Base-by-base conservation (phyloP, 1,284 basidiomycete genomes). In the Leccinum subspadiceum region DNA sequence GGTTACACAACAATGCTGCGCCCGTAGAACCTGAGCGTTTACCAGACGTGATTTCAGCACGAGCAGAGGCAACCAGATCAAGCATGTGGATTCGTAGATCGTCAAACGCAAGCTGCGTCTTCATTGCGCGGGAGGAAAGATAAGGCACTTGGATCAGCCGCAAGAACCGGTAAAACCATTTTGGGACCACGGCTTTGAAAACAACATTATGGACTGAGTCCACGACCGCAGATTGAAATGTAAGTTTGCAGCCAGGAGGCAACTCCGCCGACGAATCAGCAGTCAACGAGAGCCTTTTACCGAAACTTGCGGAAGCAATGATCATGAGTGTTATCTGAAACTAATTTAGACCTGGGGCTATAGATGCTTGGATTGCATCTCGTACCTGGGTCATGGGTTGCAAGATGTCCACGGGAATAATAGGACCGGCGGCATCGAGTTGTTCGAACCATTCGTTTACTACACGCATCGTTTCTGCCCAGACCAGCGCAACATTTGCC, bases 401-500 rank as follows among this genome's bases (percentile, higher is more conserved):
- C 3, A 68, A 26, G 7, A 76, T 58, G 60, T 79, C 72, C 6
- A 79, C 54, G 7, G 66, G 20, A 44, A 57, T 56, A 26, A 69
- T 56, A 51, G 60, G 24, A 26, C 64, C 66, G 10, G 17, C 1
- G 8, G n/a, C 13, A 15, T 78, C 73, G 35, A 81, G 68, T 22
- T 77, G 65, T 12, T 71, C 65, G 59, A 81, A 78, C 78, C 81
- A 82, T 61, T 81, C 77, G 17, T 76, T 65, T n/a, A 77, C 64
- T 5, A 81, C 69, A 5, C 75, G 72, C 4, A 76, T 71, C 0
- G 78, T 72, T 62, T 81, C 77, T 5, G 66, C 63, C 79, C 78
- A 82, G 10, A 81, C 79, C 2, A 81, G 69, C 5, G 74, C 75
- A 57, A 79, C 75, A 35, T 81, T 82, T 15, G 73, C 71, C 79